Base-by-base conservation (phyloP, 306 rosid species). In the Delonix regia region DNA sequence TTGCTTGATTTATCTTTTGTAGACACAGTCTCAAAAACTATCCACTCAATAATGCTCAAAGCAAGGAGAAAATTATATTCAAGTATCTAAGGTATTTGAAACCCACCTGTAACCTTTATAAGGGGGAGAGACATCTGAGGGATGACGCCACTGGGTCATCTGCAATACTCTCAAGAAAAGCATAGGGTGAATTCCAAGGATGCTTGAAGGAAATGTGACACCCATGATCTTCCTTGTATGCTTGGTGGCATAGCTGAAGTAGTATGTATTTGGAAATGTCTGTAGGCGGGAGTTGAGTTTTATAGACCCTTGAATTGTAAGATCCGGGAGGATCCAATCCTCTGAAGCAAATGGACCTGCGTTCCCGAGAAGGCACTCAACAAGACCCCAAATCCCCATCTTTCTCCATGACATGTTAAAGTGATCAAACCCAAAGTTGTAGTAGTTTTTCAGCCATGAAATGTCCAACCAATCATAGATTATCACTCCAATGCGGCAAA, bases 291-390 rank as follows among this genome's bases (percentile, higher is more conserved):
- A 65, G 73, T 96, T 96, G 69, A 89, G 92, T 67, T 57, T 79
- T 41, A 87, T 63, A 62, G 99, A 84, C n/a, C 99, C 99, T 85
- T 96, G 99, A 73, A 96, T 91, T 45, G 99, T 91, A 44, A 96
- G 98, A 88, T 96, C 98, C 0, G 99, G 98, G 27, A 96, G 97
- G 89, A 96, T 89, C 99, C 99, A 96, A 75, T 96, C 99, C 3
- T 89, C 94, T 10, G 98, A 87, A 51, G 99, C 89, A 74, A 93
- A 93, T 2, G 99, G 98, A 60, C 99, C 98, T 0, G 93, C 60
- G 83, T 90, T 85, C 30, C 99, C 99, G 75, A 90, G 67, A 49
- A 93, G 89, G 79, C 89, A 90, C 65, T 96, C 89, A 63, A 87
- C 74, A 71, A 96, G 94, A 66, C 97, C 99, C 92, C 90, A 76